Base-by-base conservation (phyloP, 129 eudicot genomes). In the Escallonia herrerae region DNA sequence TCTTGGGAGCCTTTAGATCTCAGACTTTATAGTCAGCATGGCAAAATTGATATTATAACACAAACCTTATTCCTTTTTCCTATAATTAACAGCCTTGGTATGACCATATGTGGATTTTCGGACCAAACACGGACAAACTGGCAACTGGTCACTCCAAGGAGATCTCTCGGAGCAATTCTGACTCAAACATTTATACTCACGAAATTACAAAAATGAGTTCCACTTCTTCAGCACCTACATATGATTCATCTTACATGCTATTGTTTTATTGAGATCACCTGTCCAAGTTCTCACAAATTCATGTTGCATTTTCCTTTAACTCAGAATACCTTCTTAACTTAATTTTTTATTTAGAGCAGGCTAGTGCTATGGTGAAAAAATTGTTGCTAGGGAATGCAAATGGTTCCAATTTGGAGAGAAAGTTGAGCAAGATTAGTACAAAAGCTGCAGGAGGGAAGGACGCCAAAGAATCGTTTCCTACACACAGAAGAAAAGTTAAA, bases 81-180 rank as follows among this genome's bases (percentile, higher is more conserved):
- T 42, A 22, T 7, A 55, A 67, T 55, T 15, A 67, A 56, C 72
- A 67, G 43, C 46, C 63, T 60, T 40, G 47, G 6, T 40, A 41
- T 12, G 8, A 40, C 6, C 33, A 40, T 60, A 46, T 7, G 33
- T 22, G 33, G 41, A 60, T 12, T 60, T 42, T 22, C 64, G 12
- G 5, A 8, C 40, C 11, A n/a, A 44, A 7, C 56, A 41, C 38
- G 8, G 54, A 67, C 22, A 67, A 43, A 44, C 43, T 15, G 3
- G 43, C 53, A 43, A 43, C n/a, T 33, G 7, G 11, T 12, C 62
- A 55, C 54, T 14, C 50, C 12, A 53, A 39, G 15, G 43, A 67
- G 47, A 60, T 14, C 33, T 43, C 41, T 43, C 43, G 22, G 63
- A 56, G 41, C 55, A 14, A 4, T 56, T 45, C 54, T 8, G 12